Evolutionary conservation across 2,329 filamentous ascomycete genomes (phyloP), one percentile per base, ranked within the genome.

Genomic region (Colletotrichum kahawae): DNA sequence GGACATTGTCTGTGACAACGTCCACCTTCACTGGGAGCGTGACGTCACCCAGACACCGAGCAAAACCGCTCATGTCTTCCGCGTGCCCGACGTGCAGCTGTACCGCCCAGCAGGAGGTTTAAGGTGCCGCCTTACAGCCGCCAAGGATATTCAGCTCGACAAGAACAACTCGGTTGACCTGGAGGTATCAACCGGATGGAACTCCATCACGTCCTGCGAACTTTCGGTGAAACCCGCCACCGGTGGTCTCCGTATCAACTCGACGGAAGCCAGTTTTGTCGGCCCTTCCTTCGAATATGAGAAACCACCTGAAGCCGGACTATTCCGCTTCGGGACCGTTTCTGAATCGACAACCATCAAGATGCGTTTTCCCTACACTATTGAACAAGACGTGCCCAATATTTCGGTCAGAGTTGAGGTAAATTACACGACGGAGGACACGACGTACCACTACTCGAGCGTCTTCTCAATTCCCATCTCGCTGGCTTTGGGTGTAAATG

Each of bases 401-500:
- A 90, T 98, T 2, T 90, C 92, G 1, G 88, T 96, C 70, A 93
- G 92, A 76, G 84, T 96, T n/a, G 96, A 98, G 77, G 88, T 95
- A 12, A 88, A 87, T 1, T 98, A 97, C 80, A 89, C 89, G 3
- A 96, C 94, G 0, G 87, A 91, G 1, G 85, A 90, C 4, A 94
- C 93, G 4, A 87, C 86, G 9, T 94, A 95, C 77, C 87, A 89
- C 69, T 93, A 93, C 81, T 89, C 91, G 18, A 90, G 90, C 18
- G 88, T 89, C 9, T 90, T 91, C 24, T 90, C 88, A 5, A 88
- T 97, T 24, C 90, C 93, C 4, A 93, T 97, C 2, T 90, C 94
- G 1, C 87, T 99, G 6, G 95, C 95, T 0, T 88, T 99, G 5
- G 96, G 96, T 4, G 97, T 99, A 77, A 98, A 98, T 78, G 97